phyloP scores from a whole-genome alignment of 1,139 yeast species.

The Scheffersomyces insectosa region DNA sequence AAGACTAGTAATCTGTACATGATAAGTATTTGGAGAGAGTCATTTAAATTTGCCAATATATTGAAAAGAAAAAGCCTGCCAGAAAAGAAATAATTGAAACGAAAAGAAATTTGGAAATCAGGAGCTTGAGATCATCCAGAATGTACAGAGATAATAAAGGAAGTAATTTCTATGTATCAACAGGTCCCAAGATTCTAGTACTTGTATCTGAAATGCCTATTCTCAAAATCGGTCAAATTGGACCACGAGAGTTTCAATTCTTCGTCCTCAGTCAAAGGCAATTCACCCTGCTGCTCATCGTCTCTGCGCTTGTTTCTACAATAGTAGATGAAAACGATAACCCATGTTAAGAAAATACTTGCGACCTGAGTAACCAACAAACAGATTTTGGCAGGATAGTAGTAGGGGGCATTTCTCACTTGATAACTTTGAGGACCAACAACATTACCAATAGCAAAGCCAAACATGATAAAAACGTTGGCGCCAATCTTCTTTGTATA shows the following conservation, averaged over 20 bases:
- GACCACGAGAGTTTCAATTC: slow-evolving; percentile 11
- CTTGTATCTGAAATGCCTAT: slow-evolving; percentile 9
- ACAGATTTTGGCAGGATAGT: slow-evolving; percentile 8
- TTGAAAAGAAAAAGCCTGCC: not conserved
- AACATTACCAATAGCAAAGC: slow-evolving; percentile 32
- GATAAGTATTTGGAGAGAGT: not conserved
- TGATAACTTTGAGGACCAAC: slow-evolving; percentile 41
- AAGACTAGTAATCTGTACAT: not conserved
- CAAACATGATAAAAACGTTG: slow-evolving; percentile 18
- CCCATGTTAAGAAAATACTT: not conserved
- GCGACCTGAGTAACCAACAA: slow-evolving; percentile 7
- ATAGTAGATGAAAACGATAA: slow-evolving; percentile 6
- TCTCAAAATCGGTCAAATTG: slow-evolving; percentile 13
- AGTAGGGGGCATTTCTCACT: slow-evolving; percentile 13
- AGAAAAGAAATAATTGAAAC: not conserved
- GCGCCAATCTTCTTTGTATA: slow-evolving; percentile 12
- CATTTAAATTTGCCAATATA: not conserved
- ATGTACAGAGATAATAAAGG: not conserved
- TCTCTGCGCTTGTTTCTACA: slow-evolving; percentile 8
- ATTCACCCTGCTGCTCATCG: not conserved
- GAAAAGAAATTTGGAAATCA: not conserved
- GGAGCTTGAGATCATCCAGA: not conserved
- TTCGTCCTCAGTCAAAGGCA: slow-evolving; percentile 2
- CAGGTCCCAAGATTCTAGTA: not conserved
- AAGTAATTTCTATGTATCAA: not conserved